These are phyloP conservation scores for Daedalea quercina DNA, from an alignment of 768 basidiomycete genomes.

Conservation along the genomic window DNA sequence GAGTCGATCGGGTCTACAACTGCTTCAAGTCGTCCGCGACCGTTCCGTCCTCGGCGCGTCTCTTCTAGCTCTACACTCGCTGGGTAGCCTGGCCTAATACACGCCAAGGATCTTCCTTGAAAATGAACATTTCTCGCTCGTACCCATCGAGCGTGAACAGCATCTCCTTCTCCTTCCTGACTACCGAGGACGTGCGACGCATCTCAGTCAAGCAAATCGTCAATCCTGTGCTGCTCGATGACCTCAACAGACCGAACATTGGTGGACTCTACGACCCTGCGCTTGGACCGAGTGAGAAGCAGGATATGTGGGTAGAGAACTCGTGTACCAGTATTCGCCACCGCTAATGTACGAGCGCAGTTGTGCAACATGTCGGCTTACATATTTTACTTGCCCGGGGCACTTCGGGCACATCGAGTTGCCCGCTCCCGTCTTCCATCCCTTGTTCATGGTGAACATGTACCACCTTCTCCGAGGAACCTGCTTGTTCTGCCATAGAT, in stretches of 20 bases:
- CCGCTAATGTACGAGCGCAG: slow-evolving; percentile 34
- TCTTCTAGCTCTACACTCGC: background rate
- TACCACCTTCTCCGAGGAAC: slow-evolving; percentile 80
- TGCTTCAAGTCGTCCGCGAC: background rate
- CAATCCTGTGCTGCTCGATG: slow-evolving; percentile 89
- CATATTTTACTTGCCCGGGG: slow-evolving; percentile 92
- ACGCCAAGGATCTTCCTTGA: background rate
- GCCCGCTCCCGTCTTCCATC: slow-evolving; percentile 92
- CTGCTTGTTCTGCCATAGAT: slow-evolving; percentile 92
- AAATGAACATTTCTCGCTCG: slow-evolving; percentile 88
- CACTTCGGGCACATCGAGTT: slow-evolving; percentile 98
- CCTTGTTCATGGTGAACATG: slow-evolving; percentile 89
- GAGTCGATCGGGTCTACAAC: background rate
- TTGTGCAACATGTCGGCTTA: slow-evolving; percentile 89
- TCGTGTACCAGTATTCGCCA: background rate
- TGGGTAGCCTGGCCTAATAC: background rate
- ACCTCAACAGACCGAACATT: slow-evolving; percentile 84
- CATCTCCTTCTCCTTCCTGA: slow-evolving; percentile 90
- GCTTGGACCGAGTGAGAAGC: slow-evolving; percentile 81
- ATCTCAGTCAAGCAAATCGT: slow-evolving; percentile 98
- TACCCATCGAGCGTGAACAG: slow-evolving; percentile 80
- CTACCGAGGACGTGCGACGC: slow-evolving; percentile 78
- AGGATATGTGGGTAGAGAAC: slow-evolving; percentile 73
- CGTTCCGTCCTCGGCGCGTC: background rate
- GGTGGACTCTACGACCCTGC: slow-evolving; percentile 95